Base-by-base conservation (phyloP, 1,284 basidiomycete genomes). In the Pseudozyma thailandica region DNA sequence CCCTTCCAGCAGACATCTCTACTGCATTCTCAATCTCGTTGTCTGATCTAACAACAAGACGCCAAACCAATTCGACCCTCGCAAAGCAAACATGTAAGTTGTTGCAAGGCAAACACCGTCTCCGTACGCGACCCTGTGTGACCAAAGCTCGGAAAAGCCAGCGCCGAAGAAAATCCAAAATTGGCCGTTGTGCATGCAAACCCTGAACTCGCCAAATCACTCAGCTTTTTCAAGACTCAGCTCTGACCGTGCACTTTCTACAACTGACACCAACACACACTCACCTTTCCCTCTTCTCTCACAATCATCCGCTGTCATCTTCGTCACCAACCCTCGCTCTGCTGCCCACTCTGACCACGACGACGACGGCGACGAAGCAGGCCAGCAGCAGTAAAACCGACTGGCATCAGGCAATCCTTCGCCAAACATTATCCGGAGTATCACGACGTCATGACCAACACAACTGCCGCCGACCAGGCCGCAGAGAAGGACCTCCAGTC, bases 401-500 rank as follows among this genome's bases (percentile, higher is more conserved):
- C 37, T 35, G 1, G 21, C 49, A 50, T 18, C 23, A n/a, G 8
- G 8, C 20, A 20, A 9, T 9, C 5, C 46, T 18, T 37, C 26
- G 12, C 12, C 21, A 23, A 37, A 7, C 33, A 15, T 4, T 37
- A 15, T 20, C 18, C 20, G 44, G 25, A 8, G 41, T 31, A 33
- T 45, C 44, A 18, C 33, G 5, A 35, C 33, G 33, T 51, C 25
- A 50, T 45, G 39, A 53, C 42, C 31, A 43, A 37, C 26, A 5
- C 49, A 3, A 42, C 27, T 21, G 21, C 53, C 6, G 52, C 43
- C 43, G 48, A 44, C 15, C 52, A 56, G n/a, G 48, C 51, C 12
- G 61, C 61, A 41, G 45, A 70, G 30, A 60, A 52, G 53, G 65
- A 61, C 43, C 61, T 79, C 27, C 77, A 75, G 54, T 74, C 75